Percentiles rank a stretch among this genome's conserved stretches.
phyloP scores from a whole-genome alignment of 2,329 filamentous ascomycete genomes.

The Fusarium subtropicale region DNA sequence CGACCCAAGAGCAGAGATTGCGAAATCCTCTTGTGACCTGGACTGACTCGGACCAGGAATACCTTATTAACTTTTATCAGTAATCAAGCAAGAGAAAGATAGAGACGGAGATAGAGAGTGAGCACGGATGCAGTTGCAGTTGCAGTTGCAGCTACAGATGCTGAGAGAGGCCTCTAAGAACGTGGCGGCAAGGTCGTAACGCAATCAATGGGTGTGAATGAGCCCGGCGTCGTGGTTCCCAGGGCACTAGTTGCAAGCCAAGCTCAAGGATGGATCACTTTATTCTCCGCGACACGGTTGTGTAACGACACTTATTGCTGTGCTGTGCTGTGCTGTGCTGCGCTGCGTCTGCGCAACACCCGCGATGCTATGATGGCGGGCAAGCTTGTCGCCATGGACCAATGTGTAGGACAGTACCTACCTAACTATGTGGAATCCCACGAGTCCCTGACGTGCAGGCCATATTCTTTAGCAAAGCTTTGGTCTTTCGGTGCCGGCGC shows the following conservation, averaged over 20 bases:
- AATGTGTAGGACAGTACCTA: slow-evolving; percentile 27
- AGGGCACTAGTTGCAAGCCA: slow-evolving; percentile 49
- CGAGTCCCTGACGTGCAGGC: slow-evolving; percentile 45
- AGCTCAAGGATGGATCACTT: slow-evolving; percentile 47
- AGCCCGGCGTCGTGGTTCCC: slow-evolving; percentile 49
- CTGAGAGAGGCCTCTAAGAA: slow-evolving; percentile 38
- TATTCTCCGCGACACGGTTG: slow-evolving; percentile 49
- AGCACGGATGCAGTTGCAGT: not conserved
- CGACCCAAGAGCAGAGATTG: slow-evolving; percentile 43
- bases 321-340: not conserved
- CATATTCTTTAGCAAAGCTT: slow-evolving; percentile 33
- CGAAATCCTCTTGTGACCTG: slow-evolving; percentile 46
- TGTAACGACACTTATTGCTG: slow-evolving; percentile 41
- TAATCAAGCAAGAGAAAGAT: slow-evolving; percentile 10
- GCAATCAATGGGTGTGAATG: slow-evolving; percentile 44
- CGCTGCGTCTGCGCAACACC: slow-evolving; percentile 42
- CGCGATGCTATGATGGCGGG: slow-evolving; percentile 41
- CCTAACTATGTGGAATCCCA: slow-evolving; percentile 38
- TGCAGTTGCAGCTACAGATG: slow-evolving; percentile 11
- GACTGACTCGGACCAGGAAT: slow-evolving; percentile 43
- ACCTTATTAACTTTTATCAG: slow-evolving; percentile 21
- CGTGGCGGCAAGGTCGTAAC: slow-evolving; percentile 45
- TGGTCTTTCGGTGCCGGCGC: slow-evolving; percentile 35
- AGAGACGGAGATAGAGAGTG: not conserved
- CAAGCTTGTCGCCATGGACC: slow-evolving; percentile 38